Percentiles rank a stretch among this genome's conserved stretches.
These are phyloP conservation scores for Fomitopsis serialis DNA, from an alignment of 768 basidiomycete species.

Conservation along the genomic window DNA sequence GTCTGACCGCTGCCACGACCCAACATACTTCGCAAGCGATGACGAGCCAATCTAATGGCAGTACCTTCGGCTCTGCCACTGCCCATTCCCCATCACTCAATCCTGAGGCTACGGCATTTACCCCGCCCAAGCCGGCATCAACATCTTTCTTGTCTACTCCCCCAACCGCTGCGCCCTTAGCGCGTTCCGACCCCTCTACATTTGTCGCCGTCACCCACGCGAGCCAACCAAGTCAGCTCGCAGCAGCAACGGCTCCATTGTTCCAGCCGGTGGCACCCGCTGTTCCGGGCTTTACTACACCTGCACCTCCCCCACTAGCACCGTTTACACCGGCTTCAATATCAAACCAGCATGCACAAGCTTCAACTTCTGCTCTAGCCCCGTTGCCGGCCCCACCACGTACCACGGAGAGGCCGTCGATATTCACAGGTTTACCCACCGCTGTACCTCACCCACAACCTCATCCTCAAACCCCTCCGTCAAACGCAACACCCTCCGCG, in stretches of 20 bases:
- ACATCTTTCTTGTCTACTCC: constrained; percentile 2
- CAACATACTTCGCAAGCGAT: background rate
- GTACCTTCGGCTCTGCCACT: background rate
- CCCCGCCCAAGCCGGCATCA: constrained; percentile 3
- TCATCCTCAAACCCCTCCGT: constrained; percentile 9
- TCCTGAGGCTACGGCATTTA: constrained; percentile 12
- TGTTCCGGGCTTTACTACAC: background rate
- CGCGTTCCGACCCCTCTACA: background rate
- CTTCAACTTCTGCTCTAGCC: background rate
- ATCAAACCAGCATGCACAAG: background rate
- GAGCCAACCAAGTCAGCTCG: too few relatives aligned
- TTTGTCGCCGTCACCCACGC: background rate
- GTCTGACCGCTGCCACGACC: background rate
- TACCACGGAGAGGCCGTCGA: constrained; percentile 18
- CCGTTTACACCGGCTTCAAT: background rate
- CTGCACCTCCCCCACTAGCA: background rate
- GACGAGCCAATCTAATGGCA: background rate
- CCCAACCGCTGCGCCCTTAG: background rate
- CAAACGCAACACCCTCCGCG: constrained; percentile 7
- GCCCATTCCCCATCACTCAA: constrained; percentile 3
- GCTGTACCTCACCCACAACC: constrained; percentile 7
- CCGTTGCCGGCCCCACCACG: constrained; percentile 3
- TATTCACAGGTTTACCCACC: constrained; percentile 21
- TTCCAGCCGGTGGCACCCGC: background rate
- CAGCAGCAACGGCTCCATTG: background rate